phyloP scores from a whole-genome alignment of 805 yeast species.

The Danielia oregonensis region DNA sequence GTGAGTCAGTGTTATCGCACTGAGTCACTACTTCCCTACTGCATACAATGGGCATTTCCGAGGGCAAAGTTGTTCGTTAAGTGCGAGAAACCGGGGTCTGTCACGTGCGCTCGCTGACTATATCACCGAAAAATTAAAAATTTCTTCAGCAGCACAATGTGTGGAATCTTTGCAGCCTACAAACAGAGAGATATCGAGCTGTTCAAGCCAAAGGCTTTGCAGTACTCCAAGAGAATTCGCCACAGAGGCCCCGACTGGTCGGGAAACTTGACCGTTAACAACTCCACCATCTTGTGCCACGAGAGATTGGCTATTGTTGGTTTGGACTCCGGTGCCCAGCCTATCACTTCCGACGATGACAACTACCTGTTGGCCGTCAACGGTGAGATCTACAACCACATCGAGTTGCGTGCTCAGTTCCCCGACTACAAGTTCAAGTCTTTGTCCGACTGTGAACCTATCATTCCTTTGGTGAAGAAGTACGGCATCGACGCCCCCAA shows the following conservation, averaged over 20 bases:
- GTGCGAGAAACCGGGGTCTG: too few species aligned
- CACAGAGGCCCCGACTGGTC: slow-evolving; percentile 99
- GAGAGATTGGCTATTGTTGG: slow-evolving; percentile 98
- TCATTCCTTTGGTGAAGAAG: slow-evolving; percentile 86
- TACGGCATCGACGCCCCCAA: slow-evolving; percentile 89
- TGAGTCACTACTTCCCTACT: too few species aligned
- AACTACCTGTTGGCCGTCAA: slow-evolving; percentile 78
- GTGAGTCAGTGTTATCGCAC: too few species aligned
- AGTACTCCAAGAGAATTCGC: slow-evolving; percentile 86
- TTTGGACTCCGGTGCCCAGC: slow-evolving; percentile 97
- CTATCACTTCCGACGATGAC: slow-evolving; percentile 79
- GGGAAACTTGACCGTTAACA: slow-evolving; percentile 80
- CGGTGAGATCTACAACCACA: slow-evolving; percentile 98
- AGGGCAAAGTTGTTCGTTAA: too few species aligned
- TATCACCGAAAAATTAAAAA: too few species aligned
- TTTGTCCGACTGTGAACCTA: slow-evolving; percentile 94
- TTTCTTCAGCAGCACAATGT: slow-evolving; percentile 67
- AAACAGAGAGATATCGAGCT: slow-evolving; percentile 73
- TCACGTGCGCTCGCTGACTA: too few species aligned
- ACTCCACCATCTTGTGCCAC: slow-evolving; percentile 82
- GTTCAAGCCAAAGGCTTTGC: slow-evolving; percentile 86
- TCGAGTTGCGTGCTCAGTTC: slow-evolving; percentile 75
- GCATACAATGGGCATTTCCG: too few species aligned
- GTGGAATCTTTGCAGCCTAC: slow-evolving; percentile 96
- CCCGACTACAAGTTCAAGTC: slow-evolving; percentile 76